Evolutionary conservation across 768 basidiomycete genomes (phyloP).

Genomic region (Fomitopsis serialis): DNA sequence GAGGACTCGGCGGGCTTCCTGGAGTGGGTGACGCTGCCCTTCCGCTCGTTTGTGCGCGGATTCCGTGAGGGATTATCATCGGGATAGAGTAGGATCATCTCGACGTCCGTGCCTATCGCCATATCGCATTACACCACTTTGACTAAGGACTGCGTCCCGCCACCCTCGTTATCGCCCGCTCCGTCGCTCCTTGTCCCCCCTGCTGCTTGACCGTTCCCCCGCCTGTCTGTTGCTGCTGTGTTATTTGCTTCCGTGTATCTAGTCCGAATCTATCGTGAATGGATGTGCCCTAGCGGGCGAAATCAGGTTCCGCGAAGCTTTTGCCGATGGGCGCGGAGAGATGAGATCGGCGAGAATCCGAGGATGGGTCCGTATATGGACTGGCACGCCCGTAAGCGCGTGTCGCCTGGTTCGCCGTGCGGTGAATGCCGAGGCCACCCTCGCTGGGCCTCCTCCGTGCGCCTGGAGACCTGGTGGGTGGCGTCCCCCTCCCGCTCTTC

Average conservation of each 20-base stretch:
- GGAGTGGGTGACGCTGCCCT: slow-evolving; percentile 58
- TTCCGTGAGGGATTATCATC: slow-evolving; percentile 44
- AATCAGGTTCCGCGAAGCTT: background rate
- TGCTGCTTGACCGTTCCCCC: background rate
- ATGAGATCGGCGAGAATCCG: background rate
- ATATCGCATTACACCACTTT: background rate
- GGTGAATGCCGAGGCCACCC: background rate
- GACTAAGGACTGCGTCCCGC: background rate
- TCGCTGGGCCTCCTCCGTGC: background rate
- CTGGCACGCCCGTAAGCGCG: background rate
- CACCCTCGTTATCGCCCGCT: background rate
- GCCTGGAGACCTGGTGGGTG: background rate
- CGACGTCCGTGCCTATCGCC: background rate
- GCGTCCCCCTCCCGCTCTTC: background rate
- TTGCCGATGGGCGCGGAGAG: background rate
- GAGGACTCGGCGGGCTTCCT: slow-evolving; percentile 41
- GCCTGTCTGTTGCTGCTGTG: background rate
- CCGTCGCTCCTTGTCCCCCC: background rate
- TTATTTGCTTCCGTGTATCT: no score
- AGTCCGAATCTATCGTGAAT: no score
- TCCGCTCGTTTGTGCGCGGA: slow-evolving; percentile 60
- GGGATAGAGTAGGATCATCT: background rate
- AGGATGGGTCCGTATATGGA: background rate
- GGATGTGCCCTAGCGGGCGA: no score
- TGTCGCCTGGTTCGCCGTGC: background rate